A percentile compares a stretch with the other conserved stretches of the same genome.
These are phyloP conservation scores for Pseudohalonectria lignicola DNA, from an alignment of 2,329 filamentous ascomycete species.

Conservation along the genomic window DNA sequence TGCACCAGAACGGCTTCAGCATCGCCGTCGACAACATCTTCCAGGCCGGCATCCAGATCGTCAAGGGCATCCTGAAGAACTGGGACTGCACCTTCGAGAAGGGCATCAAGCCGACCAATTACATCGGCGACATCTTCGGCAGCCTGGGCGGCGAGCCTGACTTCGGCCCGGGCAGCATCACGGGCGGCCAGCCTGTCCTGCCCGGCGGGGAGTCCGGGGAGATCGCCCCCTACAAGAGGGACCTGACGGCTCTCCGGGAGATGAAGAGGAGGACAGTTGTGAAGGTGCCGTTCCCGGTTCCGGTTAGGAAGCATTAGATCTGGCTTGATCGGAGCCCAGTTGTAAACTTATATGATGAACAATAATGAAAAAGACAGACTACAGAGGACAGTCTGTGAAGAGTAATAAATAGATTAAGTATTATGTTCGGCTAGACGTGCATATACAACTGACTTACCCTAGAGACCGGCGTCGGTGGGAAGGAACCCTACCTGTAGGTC, in stretches of 20 bases:
- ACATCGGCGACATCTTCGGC: constrained; percentile 62
- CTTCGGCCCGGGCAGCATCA: constrained; percentile 46
- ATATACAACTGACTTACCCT: too few relatives aligned
- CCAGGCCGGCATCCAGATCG: constrained; percentile 51
- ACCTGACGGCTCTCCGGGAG: background rate
- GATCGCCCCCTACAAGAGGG: background rate
- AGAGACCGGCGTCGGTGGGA: too few relatives aligned
- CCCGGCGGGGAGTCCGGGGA: constrained; percentile 12
- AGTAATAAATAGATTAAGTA: too few relatives aligned
- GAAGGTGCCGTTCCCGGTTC: too few relatives aligned
- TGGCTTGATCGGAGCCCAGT: too few relatives aligned
- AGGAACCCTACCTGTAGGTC: too few relatives aligned
- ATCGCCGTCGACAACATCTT: constrained; percentile 58
- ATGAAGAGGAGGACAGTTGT: background rate
- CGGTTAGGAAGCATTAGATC: too few relatives aligned
- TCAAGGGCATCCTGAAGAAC: constrained; percentile 47
- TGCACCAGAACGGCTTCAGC: constrained; percentile 51
- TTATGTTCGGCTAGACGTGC: too few relatives aligned
- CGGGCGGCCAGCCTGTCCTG: constrained; percentile 20
- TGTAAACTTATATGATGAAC: too few relatives aligned
- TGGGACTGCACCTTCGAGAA: constrained; percentile 49
- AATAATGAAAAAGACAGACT: too few relatives aligned
- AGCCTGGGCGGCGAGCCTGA: constrained; percentile 54
- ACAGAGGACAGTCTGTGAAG: too few relatives aligned
- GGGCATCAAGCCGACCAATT: constrained; percentile 51